Percentiles rank a stretch among this genome's conserved stretches.
phyloP scores from a whole-genome alignment of 2,329 filamentous ascomycete genomes.

The Curvularia sp. region DNA sequence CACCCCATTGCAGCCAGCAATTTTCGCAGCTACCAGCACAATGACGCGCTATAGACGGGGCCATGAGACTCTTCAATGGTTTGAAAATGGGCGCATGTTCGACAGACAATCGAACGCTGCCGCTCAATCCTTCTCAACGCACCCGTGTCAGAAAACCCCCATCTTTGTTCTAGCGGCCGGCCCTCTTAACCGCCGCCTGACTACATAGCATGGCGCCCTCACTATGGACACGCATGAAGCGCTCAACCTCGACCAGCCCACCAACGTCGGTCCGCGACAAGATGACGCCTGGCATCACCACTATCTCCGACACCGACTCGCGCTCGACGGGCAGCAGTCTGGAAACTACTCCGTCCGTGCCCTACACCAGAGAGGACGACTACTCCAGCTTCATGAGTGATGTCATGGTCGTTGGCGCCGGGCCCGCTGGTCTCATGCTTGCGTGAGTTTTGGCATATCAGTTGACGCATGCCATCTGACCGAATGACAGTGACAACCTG shows the following conservation, averaged over 20 bases:
- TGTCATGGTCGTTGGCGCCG: conserved; percentile 53
- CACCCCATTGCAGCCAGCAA: conserved; percentile 37
- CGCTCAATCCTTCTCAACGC: conserved; percentile 26
- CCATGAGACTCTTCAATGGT: conserved; percentile 20
- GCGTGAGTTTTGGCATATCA: conserved; percentile 43
- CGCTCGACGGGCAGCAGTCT: conserved; percentile 37
- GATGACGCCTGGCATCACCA: conserved; percentile 45
- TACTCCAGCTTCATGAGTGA: conserved; percentile 49
- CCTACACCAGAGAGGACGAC: conserved; percentile 30
- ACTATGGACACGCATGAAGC: conserved; percentile 48
- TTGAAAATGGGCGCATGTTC: conserved; percentile 40
- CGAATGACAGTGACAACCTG: conserved; percentile 58
- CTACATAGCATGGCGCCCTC: conserved; percentile 45
- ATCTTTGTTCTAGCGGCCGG: conserved; percentile 38
- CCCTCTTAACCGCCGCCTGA: conserved; percentile 10
- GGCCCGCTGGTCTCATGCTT: conserved; percentile 54
- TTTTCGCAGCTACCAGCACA: conserved; percentile 22
- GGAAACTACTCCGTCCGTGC: conserved; percentile 29
- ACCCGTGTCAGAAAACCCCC: conserved; percentile 21
- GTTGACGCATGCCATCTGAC: conserved; percentile 12
- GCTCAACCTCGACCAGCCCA: conserved; percentile 35
- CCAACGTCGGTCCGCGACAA: conserved; percentile 41
- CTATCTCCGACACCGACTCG: conserved; percentile 30
- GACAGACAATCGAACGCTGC: conserved; percentile 29
- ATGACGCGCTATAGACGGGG: conserved; percentile 12